Conservation (phyloP, 768 basidiomycete species). For the Phanerodontia chrysosporium region DNA sequence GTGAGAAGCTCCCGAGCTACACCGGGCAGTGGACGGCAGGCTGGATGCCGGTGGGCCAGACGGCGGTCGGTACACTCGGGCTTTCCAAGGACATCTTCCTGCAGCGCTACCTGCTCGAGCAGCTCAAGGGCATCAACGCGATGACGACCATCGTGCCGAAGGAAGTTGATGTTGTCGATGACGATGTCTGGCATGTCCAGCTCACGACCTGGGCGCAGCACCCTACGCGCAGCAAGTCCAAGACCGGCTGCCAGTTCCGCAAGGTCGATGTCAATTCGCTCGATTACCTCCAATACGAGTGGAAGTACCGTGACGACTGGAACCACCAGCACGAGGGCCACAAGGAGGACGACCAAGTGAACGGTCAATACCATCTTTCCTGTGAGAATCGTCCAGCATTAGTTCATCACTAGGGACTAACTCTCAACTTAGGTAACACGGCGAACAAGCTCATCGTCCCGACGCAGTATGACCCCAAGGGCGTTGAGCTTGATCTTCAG, state of each 20-base stretch:
- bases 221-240: constrained; percentile 6
- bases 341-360: not conserved
- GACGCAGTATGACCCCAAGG: not conserved
- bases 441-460: not conserved
- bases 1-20: constrained; percentile 3
- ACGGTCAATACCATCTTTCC: not conserved
- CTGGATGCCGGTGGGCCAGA: not conserved
- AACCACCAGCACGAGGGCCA: constrained; percentile 12
- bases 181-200: constrained; percentile 15
- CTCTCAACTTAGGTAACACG: not conserved
- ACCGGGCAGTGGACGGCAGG: not conserved
- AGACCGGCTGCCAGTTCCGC: not conserved
- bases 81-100: constrained; percentile 15
- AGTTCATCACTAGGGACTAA: too few species aligned
- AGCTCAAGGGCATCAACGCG: constrained; percentile 12
- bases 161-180: constrained; percentile 12
- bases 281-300: constrained; percentile 4
- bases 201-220: constrained; percentile 14
- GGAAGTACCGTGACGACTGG: constrained; percentile 18
- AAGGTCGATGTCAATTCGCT: not conserved
- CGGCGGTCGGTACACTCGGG: constrained; percentile 10
- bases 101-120: constrained; percentile 9
- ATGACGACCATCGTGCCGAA: constrained; percentile 16
- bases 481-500: not conserved
- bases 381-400: not conserved